Base-by-base conservation (phyloP, 2,329 filamentous ascomycete species). In the Colletotrichum sublineola region DNA sequence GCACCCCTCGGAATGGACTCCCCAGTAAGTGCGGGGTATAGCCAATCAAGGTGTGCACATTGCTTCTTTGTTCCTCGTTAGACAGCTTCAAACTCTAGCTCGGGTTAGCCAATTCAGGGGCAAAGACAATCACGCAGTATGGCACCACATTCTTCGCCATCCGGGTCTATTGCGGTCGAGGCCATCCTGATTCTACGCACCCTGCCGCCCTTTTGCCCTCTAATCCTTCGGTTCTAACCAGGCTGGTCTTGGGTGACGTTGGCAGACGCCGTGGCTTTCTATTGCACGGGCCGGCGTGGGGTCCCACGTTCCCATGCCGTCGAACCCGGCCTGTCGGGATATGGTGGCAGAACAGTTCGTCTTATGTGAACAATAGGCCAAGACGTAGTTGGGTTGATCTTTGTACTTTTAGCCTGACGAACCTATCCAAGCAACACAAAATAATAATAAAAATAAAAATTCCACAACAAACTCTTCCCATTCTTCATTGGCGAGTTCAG, bases 61-160 rank as follows among this genome's bases (percentile, higher is more conserved):
- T 63, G 33, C 46, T 63, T 63, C 46, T 53, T 53, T 50, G 61
- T 53, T 42, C 1, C 46, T 53, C 12, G 7, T 52, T 20, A n/a
- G 50, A 53, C 61, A 63, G n/a, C 46, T 15, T 31, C 61, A 52
- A 53, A 63, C 61, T 52, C 46, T 63, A 63, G 61, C 61, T 31
- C 52, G 33, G 6, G 61, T 6, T n/a, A 15, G 33, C 36, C 53
- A 9, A 29, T 24, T 63, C 61, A 63, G 61, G 61, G 46, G 46
- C 36, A 53, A 38, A 63, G 44, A 48, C 58, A 50, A 6, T 9
- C 11, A 33, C 24, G n/a, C 14, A 33, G 24, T 61, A 15, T 4
- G 12, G 20, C 31, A 62, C 58, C 31, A 50, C 58, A 29, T 33
- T n/a, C 44, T 20, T 38, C 7, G 42, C 24, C 44, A 38, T 50